Base-by-base conservation (phyloP, 139 green algal genomes). In the Tetradesmus lagerheimii region DNA sequence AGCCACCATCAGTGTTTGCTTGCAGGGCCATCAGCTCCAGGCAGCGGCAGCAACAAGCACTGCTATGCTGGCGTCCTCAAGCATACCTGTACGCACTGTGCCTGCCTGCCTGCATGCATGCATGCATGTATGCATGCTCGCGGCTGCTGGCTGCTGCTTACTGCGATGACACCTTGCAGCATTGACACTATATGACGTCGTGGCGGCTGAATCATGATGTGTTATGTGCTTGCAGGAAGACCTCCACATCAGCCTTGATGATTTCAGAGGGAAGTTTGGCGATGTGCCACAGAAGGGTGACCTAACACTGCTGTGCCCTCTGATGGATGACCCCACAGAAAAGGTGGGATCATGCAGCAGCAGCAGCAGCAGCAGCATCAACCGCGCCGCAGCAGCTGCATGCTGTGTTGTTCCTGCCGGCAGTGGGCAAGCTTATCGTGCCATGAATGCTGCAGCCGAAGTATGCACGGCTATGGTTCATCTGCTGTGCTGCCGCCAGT, bases 231-330 rank as follows among this genome's bases (percentile, higher is more conserved):
- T 86, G 45, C 92, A 98, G 93, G 93, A 96, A 1, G 97, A 99
- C 38, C 84, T 97, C 18, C 81, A 94, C 20, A 92, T 95, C n/a
- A 94, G 84, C 31, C 94, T 95, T 66, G 96, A 99, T 2, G 76
- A 90, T 0, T 99, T 99, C 84, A 92, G 88, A 35, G 95, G 97
- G 4, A 94, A 92, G 18, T 99, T 96, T 91, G 95, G 94, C 0
- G 94, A 97, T 27, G 96, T 97, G 27, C 94, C 95, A 0, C 87
- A 94, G 3, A 93, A 95, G 34, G 96, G 99, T 0, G 94, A 99
- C 71, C 92, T 99, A 0, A 99, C 95, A 0, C 94, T 99, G 64
- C 89, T 98, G 45, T 93, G 94, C 1, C 95, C 94, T 5, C 95
- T 96, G 76, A 89, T 94, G 45, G 96, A 98, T 34, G 95, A 98